Base-by-base conservation (phyloP, 1,139 yeast genomes). In the Geotrichum candidum region DNA sequence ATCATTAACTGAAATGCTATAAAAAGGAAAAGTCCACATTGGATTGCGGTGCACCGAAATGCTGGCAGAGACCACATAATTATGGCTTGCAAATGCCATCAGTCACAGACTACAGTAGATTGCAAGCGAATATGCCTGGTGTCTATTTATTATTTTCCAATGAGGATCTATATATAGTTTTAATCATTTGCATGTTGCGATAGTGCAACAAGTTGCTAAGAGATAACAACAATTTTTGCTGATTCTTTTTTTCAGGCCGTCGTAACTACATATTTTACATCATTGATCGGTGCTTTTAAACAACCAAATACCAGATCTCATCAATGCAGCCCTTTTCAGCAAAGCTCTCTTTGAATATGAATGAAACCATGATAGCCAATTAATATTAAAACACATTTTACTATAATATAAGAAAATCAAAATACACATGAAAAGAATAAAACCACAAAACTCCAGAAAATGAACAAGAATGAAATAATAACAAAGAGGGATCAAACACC, bases 401-500 rank as follows among this genome's bases (percentile, higher is more conserved):
- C 13, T 13, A 3, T 10, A 33, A 1, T n/a, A 38, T 13, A 18
- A 13, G n/a, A 38, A 38, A 6, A 38, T 13, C 2, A 38, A 38
- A 6, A 38, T 13, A 13, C n/a, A 38, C 13, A 38, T 38, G n/a
- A 38, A 38, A 35, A 6, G 15, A 35, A 35, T 10, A 10, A 35
- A 35, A 38, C n/a, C 45, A 15, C 45, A 38, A 38, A 38, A 38
- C 13, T 13, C 13, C 18, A 38, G n/a, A 38, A 13, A 38, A 38
- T 38, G 5, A 15, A 18, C 31, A 27, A 23, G 9, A 51, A 22
- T 13, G 41, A 64, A 65, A 78, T 81, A 18, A 54, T 25, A 23
- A 38, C n/a, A 35, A 5, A 23, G 18, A 38, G 38, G 25, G 15
- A 60, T 68, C 74, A 88, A 52, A 86, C 90, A 61, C 96, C 95